Base-by-base conservation (phyloP, 768 basidiomycete species). In the Mycena capillaripes region DNA sequence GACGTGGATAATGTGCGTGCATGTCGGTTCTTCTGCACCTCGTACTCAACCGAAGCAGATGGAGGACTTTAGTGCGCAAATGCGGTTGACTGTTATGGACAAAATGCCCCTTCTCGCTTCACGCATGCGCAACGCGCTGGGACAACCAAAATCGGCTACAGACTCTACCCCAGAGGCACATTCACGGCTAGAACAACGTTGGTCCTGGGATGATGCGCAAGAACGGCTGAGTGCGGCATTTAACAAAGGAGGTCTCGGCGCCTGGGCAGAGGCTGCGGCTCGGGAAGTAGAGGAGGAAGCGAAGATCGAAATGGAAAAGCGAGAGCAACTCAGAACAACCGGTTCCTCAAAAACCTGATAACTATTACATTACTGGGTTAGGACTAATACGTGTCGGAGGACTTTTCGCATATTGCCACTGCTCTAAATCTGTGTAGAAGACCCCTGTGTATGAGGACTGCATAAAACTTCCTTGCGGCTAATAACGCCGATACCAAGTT, bases 101-200 rank as follows among this genome's bases (percentile, higher is more conserved):
- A 67, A 92, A 90, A 89, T 88, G 1, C 80, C 86, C 53, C 89
- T 93, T 65, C 93, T 94, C 73, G 89, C 89, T 1, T 79, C 84
- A 11, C 81, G 83, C 56, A 91, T 92, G 89, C 90, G 91, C 12
- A 68, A 75, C 5, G 77, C 85, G 2, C 78, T 93, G 8, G 71
- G 79, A 52, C 78, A 81, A 16, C 79, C 81, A 29, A 62, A 80
- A 23, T 76, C 69, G n/a, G 52, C 66, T 12, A 66, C 72, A 8
- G 38, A 62, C 7, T 30, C 60, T 6, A 10, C 30, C n/a, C 4
- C 27, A 23, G 19, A 50, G 34, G 58, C 67, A 40, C 25, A 60
- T n/a, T 29, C 42, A 17, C 66, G 50, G 32, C 29, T 52, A 52
- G 81, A 77, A 32, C 81, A 73, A 57, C 80, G 80, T 12, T 92